Base-by-base conservation (phyloP, 352 stramenopile genomes). In the Stramenopiles sp. region DNA sequence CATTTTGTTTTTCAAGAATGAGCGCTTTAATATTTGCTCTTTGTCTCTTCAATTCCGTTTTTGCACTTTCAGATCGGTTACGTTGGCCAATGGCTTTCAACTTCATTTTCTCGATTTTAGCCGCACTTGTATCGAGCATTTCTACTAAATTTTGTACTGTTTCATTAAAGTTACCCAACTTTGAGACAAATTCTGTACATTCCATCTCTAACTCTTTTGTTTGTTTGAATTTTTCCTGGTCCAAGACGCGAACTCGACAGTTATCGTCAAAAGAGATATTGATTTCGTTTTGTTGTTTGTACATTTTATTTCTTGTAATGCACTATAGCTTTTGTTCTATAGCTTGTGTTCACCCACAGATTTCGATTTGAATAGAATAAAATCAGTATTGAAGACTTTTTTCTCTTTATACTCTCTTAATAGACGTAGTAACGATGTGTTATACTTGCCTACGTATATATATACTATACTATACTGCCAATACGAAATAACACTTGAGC, bases 161-260 rank as follows among this genome's bases (percentile, higher is more conserved):
- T 32, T 32, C 26, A 32, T 15, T 32, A 32, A 32, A 32, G 10
- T 32, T 15, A 32, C 26, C 15, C 15, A 32, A n/a, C 15, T 19
- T 39, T 19, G 10, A 19, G 10, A 39, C 35, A 22, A 39, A 39
- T 10, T 10, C 10, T 10, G n/a, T n/a, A 19, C 35, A 39, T 39
- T 39, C n/a, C 10, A 10, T 39, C 22, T 39, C n/a, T n/a, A 39
- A 19, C 19, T 39, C 10, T 19, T 39, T 19, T 39, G 35, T 39
- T 19, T 39, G 35, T 19, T 19, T 39, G 19, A 39, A 39, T 19
- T 39, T 39, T 19, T 39, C 35, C n/a, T n/a, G 35, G n/a, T 39
- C 35, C n/a, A 39, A 19, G 10, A 39, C 35, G 10, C 35, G 10
- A 22, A 39, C 18, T 39, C 19, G 10, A 10, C 35, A n/a, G 10